phyloP scores from a whole-genome alignment of 2,329 filamentous ascomycete species.

The Seiridium unicorne region DNA sequence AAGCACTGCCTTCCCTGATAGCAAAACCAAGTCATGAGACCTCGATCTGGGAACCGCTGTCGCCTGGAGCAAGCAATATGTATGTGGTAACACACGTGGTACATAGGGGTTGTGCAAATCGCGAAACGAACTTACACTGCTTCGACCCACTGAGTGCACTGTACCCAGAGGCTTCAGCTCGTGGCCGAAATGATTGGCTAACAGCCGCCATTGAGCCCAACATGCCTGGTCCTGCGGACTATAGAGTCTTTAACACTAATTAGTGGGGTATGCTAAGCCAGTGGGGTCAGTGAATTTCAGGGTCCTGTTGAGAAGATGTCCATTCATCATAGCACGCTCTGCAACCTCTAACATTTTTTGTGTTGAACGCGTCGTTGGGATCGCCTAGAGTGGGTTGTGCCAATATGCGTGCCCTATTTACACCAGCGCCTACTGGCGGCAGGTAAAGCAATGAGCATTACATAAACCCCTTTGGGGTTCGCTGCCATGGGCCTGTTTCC shows the following conservation, averaged over 20 bases:
- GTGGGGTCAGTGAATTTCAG: slow-evolving; percentile 7
- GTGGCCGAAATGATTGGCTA: slow-evolving; percentile 12
- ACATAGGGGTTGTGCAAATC: no score
- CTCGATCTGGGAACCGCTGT: no score
- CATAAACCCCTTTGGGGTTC: slow-evolving; percentile 8
- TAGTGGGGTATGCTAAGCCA: not conserved
- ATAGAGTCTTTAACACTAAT: not conserved
- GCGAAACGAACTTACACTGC: no score
- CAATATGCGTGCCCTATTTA: no score
- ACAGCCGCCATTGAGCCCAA: not conserved
- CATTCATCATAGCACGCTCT: slow-evolving; percentile 1
- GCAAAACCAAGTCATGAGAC: no score
- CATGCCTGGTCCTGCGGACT: not conserved
- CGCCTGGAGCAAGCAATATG: no score
- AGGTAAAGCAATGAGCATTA: not conserved
- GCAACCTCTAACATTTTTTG: not conserved
- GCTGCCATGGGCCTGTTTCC: not conserved
- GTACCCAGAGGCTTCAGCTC: slow-evolving; percentile 6
- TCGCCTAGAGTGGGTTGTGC: not conserved
- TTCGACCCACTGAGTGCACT: not conserved
- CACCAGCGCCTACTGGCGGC: no score
- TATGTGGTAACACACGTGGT: not conserved
- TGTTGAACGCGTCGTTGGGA: not conserved
- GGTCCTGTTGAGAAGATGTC: slow-evolving; percentile 3
- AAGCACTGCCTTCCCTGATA: no score